Percentiles rank a stretch among this genome's conserved stretches.
phyloP scores from a whole-genome alignment of 2,329 filamentous ascomycete species.

The Anthostomella pinea region DNA sequence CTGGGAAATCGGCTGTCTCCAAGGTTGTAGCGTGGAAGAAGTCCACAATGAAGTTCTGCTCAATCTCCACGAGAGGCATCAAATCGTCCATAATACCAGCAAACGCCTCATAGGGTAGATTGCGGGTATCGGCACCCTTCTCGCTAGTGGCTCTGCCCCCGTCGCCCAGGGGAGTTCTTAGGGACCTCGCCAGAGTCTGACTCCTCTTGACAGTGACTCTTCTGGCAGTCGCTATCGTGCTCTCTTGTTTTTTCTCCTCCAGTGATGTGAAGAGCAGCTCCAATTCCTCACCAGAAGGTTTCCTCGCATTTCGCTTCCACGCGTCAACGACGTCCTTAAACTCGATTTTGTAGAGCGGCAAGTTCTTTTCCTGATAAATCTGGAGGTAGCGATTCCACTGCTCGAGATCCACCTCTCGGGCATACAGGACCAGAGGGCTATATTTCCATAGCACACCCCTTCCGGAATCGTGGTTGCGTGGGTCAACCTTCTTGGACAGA shows the following conservation, averaged over 20 bases:
- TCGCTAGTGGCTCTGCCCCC: slow-evolving; percentile 51
- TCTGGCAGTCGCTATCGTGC: slow-evolving; percentile 69
- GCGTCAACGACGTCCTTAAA: slow-evolving; percentile 73
- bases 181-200: slow-evolving; percentile 75
- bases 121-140: slow-evolving; percentile 61
- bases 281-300: slow-evolving; percentile 71
- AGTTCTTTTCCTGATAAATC: slow-evolving; percentile 75
- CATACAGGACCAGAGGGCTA: slow-evolving; percentile 81
- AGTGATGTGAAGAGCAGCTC: slow-evolving; percentile 87
- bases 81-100: slow-evolving; percentile 76
- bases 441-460: slow-evolving; percentile 82
- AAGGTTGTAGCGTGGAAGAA: slow-evolving; percentile 94
- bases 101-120: slow-evolving; percentile 79
- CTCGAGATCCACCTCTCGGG: slow-evolving; percentile 75
- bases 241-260: slow-evolving; percentile 80
- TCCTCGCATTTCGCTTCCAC: slow-evolving; percentile 78
- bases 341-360: slow-evolving; percentile 75
- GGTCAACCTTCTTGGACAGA: slow-evolving; percentile 65
- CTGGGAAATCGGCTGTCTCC: slow-evolving; percentile 77
- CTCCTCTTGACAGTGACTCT: slow-evolving; percentile 93
- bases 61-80: slow-evolving; percentile 78
- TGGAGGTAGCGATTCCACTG: slow-evolving; percentile 81
- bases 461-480: slow-evolving; percentile 66
- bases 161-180: slow-evolving; percentile 67
- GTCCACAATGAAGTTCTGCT: slow-evolving; percentile 96